Evolutionary conservation across 208 protist species (phyloP), one percentile per base, ranked within the genome.

Genomic region (Leishmania gerbilli): DNA sequence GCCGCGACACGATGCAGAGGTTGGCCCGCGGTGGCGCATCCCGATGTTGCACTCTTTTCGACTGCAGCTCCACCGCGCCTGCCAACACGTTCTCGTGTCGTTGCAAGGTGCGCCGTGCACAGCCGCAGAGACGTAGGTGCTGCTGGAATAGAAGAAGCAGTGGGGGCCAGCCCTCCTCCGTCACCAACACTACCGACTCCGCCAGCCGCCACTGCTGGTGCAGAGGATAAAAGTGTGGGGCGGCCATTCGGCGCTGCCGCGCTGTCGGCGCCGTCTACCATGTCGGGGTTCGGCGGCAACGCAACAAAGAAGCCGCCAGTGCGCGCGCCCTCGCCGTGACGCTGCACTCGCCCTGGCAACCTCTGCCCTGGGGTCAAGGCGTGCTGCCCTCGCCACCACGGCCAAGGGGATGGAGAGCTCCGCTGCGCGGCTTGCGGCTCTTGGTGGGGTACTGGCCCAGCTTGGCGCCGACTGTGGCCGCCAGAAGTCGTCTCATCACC

Each of bases 1-100:
- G 69, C 37, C 55, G 11, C 45, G 45, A 55, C 37, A 55, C 45
- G 21, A 74, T 74, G 24, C 69, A 74, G 69, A 74, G 69, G 69
- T 53, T 74, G 40, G 21, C 69, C 69, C 9, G 69, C 69, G 24
- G 42, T 74, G 69, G 69, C 69, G 45, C 45, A 74, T 55, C 21
- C 40, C 27, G 45, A 53, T 74, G 69, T 37, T 31, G 40, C 13
- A 19, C 45, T 9, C 9, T 21, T 24, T n/a, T 2, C 24, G 42
- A 27, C 24, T 4, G 40, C 6, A 17, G 24, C 40, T 34, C 69
- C 69, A 74, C 27, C 24, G 45, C 40, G 42, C 3, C 27, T 21
- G 27, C 45, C 69, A 51, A 21, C 42, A 53, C 7, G 8, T 6
- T 34, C 69, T 34, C 21, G 27, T 53, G 45, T 74, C 69, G 9